These are phyloP conservation scores for Actinomortierella wolfii DNA, from an alignment of 371 early-diverging fungal species.

Conservation along the genomic window DNA sequence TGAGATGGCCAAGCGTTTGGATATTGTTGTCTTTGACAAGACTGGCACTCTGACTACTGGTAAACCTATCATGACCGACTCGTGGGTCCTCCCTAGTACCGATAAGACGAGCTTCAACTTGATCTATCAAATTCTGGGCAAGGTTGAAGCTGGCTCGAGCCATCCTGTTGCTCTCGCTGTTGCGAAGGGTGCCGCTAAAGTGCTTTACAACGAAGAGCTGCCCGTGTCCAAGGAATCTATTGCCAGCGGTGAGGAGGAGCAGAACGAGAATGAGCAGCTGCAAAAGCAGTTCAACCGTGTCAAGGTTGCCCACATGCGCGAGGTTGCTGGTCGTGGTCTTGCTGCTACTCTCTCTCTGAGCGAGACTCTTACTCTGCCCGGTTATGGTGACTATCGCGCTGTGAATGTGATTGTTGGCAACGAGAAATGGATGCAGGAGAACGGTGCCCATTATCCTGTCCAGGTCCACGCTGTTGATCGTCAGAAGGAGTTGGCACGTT, in stretches of 20 bases:
- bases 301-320: slow-evolving; percentile 57
- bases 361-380: slow-evolving; percentile 27
- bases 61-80: slow-evolving; percentile 58
- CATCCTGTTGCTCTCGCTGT: slow-evolving; percentile 47
- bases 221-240: slow-evolving; percentile 2
- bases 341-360: slow-evolving; percentile 50
- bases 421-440: slow-evolving; percentile 73
- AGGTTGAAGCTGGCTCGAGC: slow-evolving; percentile 42
- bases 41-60: slow-evolving; percentile 83
- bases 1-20: slow-evolving; percentile 83
- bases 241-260: slow-evolving; percentile 8
- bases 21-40: slow-evolving; percentile 94
- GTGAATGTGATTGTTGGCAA: slow-evolving; percentile 68
- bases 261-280: slow-evolving; percentile 5
- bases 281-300: slow-evolving; percentile 55
- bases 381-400: slow-evolving; percentile 49
- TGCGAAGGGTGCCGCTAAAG: slow-evolving; percentile 35
- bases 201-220: slow-evolving; percentile 12
- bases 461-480: slow-evolving; percentile 19
- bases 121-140: slow-evolving; percentile 34
- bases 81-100: slow-evolving; percentile 34
- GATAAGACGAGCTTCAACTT: slow-evolving; percentile 11
- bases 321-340: slow-evolving; percentile 73
- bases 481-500: slow-evolving; percentile 49
- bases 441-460: slow-evolving; percentile 57